Percentiles rank a stretch among this genome's conserved stretches.
Conservation (phyloP, 306 rosid species). For the Quercus robur region DNA sequence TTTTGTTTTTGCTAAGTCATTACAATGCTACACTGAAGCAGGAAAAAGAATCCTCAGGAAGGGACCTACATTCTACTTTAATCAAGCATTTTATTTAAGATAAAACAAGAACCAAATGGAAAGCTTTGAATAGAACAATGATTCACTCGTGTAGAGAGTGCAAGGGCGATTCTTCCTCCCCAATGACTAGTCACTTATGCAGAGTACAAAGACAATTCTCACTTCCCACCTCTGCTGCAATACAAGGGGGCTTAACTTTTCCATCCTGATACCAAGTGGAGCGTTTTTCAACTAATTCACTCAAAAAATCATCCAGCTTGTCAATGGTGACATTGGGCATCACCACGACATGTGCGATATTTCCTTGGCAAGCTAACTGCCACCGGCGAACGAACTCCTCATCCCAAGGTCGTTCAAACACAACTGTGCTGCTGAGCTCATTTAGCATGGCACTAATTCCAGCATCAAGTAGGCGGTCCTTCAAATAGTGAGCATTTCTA, state of each 20-base stretch:
- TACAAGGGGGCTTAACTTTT: constrained; percentile 33
- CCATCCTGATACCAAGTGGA: constrained; percentile 32
- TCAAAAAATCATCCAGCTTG: constrained; percentile 47
- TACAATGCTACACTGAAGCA: background rate
- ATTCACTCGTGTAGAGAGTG: background rate
- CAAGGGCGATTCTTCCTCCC: background rate
- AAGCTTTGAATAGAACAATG: background rate
- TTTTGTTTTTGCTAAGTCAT: background rate
- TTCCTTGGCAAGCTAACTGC: constrained; percentile 66
- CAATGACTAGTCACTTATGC: constrained; percentile 30
- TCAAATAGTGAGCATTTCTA: constrained; percentile 56
- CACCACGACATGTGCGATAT: constrained; percentile 58
- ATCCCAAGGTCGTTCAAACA: constrained; percentile 58
- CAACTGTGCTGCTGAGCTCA: constrained; percentile 58
- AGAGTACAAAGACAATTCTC: constrained; percentile 42
- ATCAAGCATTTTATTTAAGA: constrained; percentile 1
- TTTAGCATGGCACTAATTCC: constrained; percentile 70
- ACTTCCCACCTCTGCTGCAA: constrained; percentile 43
- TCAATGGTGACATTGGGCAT: constrained; percentile 55
- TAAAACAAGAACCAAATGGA: constrained; percentile 2
- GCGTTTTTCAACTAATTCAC: constrained; percentile 36
- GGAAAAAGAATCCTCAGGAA: background rate
- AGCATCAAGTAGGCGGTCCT: constrained; percentile 27
- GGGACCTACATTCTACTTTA: background rate
- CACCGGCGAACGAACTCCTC: constrained; percentile 52